Conservation (phyloP, 768 basidiomycete species). For the Lentinus tigrinus region DNA sequence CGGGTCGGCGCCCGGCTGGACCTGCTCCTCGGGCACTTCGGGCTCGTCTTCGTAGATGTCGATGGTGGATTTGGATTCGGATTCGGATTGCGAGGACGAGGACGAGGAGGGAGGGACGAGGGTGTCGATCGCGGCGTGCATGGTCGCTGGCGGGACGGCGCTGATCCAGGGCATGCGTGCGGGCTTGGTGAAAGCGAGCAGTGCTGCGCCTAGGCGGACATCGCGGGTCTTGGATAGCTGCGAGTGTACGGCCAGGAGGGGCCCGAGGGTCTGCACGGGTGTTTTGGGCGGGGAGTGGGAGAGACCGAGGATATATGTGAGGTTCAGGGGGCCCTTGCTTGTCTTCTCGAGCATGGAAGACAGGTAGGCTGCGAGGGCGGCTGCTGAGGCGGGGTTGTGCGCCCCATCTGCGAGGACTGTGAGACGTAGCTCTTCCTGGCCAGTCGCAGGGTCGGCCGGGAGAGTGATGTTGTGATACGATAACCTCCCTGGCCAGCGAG, state of each 20-base stretch:
- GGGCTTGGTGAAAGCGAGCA: constrained; percentile 65
- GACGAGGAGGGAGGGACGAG: constrained; percentile 37
- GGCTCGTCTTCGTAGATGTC: constrained; percentile 45
- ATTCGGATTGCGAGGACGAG: too few relatives aligned
- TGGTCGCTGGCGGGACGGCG: constrained; percentile 50
- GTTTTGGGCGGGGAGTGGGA: constrained; percentile 89
- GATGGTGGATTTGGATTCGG: constrained; percentile 23
- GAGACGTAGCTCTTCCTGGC: constrained; percentile 17
- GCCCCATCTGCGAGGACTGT: constrained; percentile 86
- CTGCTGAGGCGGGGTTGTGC: constrained; percentile 82
- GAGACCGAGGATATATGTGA: constrained; percentile 77
- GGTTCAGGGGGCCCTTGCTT: constrained; percentile 29
- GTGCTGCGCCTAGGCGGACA: constrained; percentile 42
- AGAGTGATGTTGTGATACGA: constrained; percentile 55
- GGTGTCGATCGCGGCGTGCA: constrained; percentile 44
- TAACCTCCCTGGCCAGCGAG: constrained; percentile 82
- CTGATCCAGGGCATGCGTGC: constrained; percentile 96
- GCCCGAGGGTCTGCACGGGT: constrained; percentile 65
- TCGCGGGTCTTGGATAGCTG: constrained; percentile 11
- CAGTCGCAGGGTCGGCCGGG: constrained; percentile 7
- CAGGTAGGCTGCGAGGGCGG: constrained; percentile 66
- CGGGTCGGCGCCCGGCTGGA: neutral
- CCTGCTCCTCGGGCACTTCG: constrained; percentile 22
- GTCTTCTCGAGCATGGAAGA: constrained; percentile 35
- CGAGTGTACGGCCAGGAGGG: constrained; percentile 49